Conservation (phyloP, 2,329 filamentous ascomycete genomes). For the Myriangium duriaei region DNA sequence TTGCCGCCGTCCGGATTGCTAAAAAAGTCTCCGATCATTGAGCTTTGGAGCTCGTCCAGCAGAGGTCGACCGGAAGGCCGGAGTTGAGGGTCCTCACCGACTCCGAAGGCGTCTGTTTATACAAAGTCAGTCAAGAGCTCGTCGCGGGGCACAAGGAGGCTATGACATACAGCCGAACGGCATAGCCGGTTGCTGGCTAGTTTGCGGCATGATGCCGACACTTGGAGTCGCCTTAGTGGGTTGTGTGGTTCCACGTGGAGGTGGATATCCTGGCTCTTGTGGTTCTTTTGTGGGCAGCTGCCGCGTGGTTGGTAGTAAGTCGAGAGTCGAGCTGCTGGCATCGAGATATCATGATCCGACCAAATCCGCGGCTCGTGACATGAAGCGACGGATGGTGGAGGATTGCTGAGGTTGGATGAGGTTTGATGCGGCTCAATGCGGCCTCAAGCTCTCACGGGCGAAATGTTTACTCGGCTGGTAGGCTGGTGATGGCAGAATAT, state of each 20-base stretch:
- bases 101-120: conserved; percentile 5
- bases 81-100: conserved; percentile 5
- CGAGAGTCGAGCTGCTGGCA: background rate
- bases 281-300: background rate
- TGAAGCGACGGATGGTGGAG: conserved; percentile 5
- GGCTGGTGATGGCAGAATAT: too few species aligned
- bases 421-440: background rate
- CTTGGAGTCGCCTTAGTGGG: background rate
- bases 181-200: conserved; percentile 5
- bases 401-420: conserved; percentile 4
- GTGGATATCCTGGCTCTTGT: background rate
- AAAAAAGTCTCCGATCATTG: background rate
- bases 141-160: conserved; percentile 1
- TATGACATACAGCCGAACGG: conserved; percentile 7
- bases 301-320: background rate
- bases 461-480: too few species aligned
- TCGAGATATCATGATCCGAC: background rate
- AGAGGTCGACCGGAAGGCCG: conserved; percentile 1
- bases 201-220: conserved; percentile 6
- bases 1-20: background rate
- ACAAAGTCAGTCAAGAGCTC: background rate
- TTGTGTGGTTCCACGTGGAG: too few species aligned
- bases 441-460: too few species aligned
- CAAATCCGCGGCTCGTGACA: background rate
- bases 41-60: background rate